Conservation (phyloP, 2,329 filamentous ascomycete species). For the Aureobasidium melanogenum region DNA sequence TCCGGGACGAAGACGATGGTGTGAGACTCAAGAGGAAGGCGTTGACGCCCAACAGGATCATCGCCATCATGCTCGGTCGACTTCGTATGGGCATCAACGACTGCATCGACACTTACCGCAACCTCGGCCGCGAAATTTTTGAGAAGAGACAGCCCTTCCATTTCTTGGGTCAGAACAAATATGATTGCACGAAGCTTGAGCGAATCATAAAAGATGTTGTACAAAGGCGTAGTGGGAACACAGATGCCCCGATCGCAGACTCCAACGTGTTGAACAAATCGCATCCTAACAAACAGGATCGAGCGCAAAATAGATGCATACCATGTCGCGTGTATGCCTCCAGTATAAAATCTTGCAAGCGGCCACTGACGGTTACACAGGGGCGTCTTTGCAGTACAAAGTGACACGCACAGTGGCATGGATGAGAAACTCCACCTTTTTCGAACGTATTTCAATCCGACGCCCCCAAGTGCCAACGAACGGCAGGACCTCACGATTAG, state of each 20-base stretch:
- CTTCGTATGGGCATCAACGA: constrained; percentile 15
- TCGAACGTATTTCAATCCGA: not conserved
- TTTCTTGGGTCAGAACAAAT: not conserved
- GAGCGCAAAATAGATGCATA: not conserved
- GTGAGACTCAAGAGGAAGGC: not conserved
- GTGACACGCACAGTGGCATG: not conserved
- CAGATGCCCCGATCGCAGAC: not conserved
- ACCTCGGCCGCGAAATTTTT: constrained; percentile 11
- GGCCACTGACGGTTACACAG: not conserved
- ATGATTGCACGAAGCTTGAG: not conserved
- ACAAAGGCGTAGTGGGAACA: not conserved
- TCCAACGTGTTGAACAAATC: not conserved
- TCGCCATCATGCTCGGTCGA: constrained; percentile 18
- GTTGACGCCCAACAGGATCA: constrained; percentile 13
- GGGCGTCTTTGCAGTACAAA: not conserved
- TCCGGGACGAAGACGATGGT: not conserved
- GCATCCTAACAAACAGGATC: not conserved
- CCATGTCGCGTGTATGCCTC: not conserved
- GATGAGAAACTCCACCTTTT: not conserved
- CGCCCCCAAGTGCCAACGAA: not conserved
- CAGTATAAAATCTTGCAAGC: not conserved
- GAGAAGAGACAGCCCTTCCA: not conserved
- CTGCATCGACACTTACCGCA: constrained; percentile 13
- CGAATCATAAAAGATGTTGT: not conserved
- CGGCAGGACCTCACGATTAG: not conserved